Evolutionary conservation across 1,284 basidiomycete genomes (phyloP).

Genomic region (Boletellus sp.): DNA sequence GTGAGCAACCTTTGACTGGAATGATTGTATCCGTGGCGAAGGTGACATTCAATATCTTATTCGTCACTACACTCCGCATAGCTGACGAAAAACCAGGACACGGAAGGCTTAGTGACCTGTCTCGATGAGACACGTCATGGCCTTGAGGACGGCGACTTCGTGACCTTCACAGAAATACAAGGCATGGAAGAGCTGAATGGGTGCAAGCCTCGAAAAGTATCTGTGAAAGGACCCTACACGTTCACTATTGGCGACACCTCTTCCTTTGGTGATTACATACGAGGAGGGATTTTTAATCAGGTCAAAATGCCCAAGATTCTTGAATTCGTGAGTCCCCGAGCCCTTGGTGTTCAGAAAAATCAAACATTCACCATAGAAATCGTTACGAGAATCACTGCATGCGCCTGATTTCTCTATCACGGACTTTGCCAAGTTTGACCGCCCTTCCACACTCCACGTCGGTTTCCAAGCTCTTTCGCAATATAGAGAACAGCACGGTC

Average conservation of each 20-base stretch:
- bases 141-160: conserved; percentile 96
- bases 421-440: conserved; percentile 98
- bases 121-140: conserved; percentile 97
- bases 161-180: conserved; percentile 96
- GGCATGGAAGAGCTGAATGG: conserved; percentile 93
- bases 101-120: conserved; percentile 92
- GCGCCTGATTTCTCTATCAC: conserved; percentile 91
- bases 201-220: conserved; percentile 87
- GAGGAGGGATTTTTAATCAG: conserved; percentile 95
- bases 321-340: conserved; percentile 71
- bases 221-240: conserved; percentile 95
- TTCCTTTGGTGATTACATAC: conserved; percentile 74
- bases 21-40: conserved; percentile 94
- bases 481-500: conserved; percentile 68
- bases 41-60: conserved; percentile 38
- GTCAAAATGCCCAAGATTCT: conserved; percentile 99
- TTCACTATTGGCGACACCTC: conserved; percentile 92
- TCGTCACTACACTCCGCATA: background rate
- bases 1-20: conserved; percentile 89
- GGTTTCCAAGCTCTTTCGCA: conserved; percentile 94
- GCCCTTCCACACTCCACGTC: conserved; percentile 85
- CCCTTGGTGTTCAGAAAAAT: background rate
- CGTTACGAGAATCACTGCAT: conserved; percentile 82
- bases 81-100: conserved; percentile 47
- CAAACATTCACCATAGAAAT: conserved; percentile 62